Percentiles rank a stretch among this genome's conserved stretches.
phyloP scores from a whole-genome alignment of 257 asterid genomes.

The Anisodus tanguticus region DNA sequence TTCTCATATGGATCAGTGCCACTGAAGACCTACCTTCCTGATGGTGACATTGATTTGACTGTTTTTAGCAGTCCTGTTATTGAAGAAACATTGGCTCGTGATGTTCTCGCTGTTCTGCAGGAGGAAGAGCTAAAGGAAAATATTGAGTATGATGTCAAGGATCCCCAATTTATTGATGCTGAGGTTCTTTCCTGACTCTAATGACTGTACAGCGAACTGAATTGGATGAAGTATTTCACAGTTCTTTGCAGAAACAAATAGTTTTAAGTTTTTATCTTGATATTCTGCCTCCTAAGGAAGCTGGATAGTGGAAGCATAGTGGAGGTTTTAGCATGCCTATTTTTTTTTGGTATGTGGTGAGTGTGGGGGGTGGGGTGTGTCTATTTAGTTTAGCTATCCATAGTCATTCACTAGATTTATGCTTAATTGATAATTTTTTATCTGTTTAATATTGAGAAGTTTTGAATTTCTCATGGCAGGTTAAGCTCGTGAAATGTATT shows the following conservation, averaged over 20 bases:
- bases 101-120: slow-evolving; percentile 66
- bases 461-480: slow-evolving; percentile 63
- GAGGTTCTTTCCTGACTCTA: slow-evolving; percentile 47
- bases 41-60: slow-evolving; percentile 95
- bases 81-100: slow-evolving; percentile 63
- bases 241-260: not conserved
- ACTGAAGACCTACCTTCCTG: slow-evolving; percentile 90
- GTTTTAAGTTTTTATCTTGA: not conserved
- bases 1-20: slow-evolving; percentile 96
- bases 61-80: slow-evolving; percentile 51
- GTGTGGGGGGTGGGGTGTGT: not conserved
- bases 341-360: not conserved
- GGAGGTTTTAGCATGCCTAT: not conserved
- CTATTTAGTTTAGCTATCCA: slow-evolving; percentile 11
- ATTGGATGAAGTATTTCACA: slow-evolving; percentile 17
- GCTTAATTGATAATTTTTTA: slow-evolving; percentile 17
- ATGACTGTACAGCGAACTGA: not conserved
- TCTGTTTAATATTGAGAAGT: slow-evolving; percentile 31
- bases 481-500: slow-evolving; percentile 86
- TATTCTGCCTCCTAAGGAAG: not conserved
- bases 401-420: not conserved
- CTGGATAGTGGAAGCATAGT: slow-evolving; percentile 1
- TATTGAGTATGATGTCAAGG: slow-evolving; percentile 71
- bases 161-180: slow-evolving; percentile 81
- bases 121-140: slow-evolving; percentile 63